phyloP scores from a whole-genome alignment of 1,284 basidiomycete species.

The Irpex lacteus region DNA sequence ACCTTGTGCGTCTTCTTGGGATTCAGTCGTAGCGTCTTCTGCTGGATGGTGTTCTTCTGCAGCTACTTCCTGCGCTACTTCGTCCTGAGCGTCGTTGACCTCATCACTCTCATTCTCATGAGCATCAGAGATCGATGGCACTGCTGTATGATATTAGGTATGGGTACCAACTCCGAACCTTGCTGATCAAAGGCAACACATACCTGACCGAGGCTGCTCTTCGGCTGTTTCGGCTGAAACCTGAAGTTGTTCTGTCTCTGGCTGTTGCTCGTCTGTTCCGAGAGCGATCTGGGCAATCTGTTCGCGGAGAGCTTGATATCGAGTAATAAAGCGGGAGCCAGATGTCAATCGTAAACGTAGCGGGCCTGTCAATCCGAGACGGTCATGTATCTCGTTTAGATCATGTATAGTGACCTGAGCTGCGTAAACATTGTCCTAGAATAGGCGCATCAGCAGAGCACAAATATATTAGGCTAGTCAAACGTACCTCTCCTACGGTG shows the following conservation, averaged over 20 bases:
- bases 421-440: conserved; percentile 72
- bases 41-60: neutral
- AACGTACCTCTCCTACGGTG: conserved; percentile 58
- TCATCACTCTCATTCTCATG: neutral
- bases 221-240: conserved; percentile 1
- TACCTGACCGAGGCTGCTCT: conserved; percentile 1
- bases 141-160: conserved; percentile 1
- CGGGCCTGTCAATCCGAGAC: conserved; percentile 58
- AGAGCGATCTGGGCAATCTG: conserved; percentile 47
- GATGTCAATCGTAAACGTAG: conserved; percentile 58
- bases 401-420: conserved; percentile 73
- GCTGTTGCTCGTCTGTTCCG: conserved; percentile 22
- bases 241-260: neutral
- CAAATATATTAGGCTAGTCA: conserved; percentile 1
- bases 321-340: conserved; percentile 62
- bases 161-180: neutral
- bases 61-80: neutral
- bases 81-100: conserved; percentile 9
- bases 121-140: neutral
- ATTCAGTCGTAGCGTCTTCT: neutral
- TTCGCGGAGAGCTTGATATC: conserved; percentile 62
- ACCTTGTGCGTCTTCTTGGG: neutral
- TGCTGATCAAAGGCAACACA: neutral
- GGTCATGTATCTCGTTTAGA: conserved; percentile 68
- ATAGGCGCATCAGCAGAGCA: conserved; percentile 5